A percentile compares a stretch with the other conserved stretches of the same genome.
These are phyloP conservation scores for Nannizziopsis barbatae DNA, from an alignment of 2,329 filamentous ascomycete genomes.

Conservation along the genomic window DNA sequence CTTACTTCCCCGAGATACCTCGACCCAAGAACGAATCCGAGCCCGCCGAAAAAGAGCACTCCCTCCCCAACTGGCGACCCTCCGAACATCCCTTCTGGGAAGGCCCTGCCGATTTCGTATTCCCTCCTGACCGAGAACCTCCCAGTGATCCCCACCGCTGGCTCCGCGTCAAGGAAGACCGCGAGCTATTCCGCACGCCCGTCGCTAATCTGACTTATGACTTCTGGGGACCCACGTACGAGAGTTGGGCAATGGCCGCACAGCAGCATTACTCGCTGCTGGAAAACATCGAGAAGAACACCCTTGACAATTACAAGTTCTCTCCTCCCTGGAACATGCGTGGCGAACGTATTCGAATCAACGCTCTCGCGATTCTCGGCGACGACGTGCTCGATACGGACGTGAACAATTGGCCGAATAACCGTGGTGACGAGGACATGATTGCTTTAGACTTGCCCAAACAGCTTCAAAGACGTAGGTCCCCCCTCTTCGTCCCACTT, in stretches of 20 bases:
- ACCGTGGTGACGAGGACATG: constrained; percentile 9
- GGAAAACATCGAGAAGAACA: constrained; percentile 9
- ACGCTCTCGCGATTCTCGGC: constrained; percentile 6
- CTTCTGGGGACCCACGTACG: constrained; percentile 8
- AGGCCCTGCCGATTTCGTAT: constrained; percentile 5
- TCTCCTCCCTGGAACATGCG: constrained; percentile 9
- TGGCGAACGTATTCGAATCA: constrained; percentile 8
- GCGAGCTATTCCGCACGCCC: constrained; percentile 4
- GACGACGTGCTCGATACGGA: constrained; percentile 7
- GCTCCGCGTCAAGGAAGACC: constrained; percentile 9
- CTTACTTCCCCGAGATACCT: constrained; percentile 6
- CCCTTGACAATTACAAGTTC: constrained; percentile 9
- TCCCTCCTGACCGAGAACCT: constrained; percentile 6
- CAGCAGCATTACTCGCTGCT: constrained; percentile 9
- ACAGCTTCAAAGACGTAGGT: constrained; percentile 6
- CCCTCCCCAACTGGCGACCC: constrained; percentile 9
- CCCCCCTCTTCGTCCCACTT: not conserved
- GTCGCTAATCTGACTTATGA: constrained; percentile 6
- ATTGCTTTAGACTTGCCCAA: constrained; percentile 5
- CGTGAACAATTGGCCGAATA: constrained; percentile 4
- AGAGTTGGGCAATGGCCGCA: constrained; percentile 9
- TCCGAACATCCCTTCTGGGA: constrained; percentile 12
- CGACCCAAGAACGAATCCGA: not conserved
- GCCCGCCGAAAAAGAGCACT: not conserved
- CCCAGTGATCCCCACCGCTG: constrained; percentile 6